Base-by-base conservation (phyloP, 176 grass and related monocot genomes). In the Cocos nucifera region DNA sequence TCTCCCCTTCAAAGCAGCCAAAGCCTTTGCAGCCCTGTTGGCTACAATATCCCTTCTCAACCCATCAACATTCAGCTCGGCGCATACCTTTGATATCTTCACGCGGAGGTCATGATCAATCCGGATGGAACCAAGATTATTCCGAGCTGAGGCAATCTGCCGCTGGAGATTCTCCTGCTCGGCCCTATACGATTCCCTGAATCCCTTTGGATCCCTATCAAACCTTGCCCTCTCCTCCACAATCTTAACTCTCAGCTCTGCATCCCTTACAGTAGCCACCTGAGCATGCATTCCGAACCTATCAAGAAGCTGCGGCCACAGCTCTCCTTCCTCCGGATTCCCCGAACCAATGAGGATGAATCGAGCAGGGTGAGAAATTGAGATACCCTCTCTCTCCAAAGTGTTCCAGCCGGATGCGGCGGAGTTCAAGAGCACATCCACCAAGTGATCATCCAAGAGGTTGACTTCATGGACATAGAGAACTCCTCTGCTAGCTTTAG, bases 291-390 rank as follows among this genome's bases (percentile, higher is more conserved):
- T 97, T 50, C 93, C 93, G 15, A 97, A 92, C 55, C 93, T 57
- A 50, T 97, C 93, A 0, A 97, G 93, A 61, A 97, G 71, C 81
- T 97, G 93, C 1, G 93, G 93, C 54, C 93, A 72, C 26, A 97
- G 84, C 66, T 97, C 93, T 0, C 93, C 93, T 75, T 97, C 93
- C 77, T 97, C 93, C 0, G 87, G 93, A 61, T 97, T 97, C 14
- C 93, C 93, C 0, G 93, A 97, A 4, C 93, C 93, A 50, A 97
- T 97, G 29, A 97, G 93, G 53, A 97, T 97, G 73, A 97, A 97
- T 4, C 87, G 78, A 0, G 93, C 93, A 0, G 93, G 93, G 71
- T 97, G 93, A 50, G 93, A 97, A 16, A 97, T 97, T 22, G 93
- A 97, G 64, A 97, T 97, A 17, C 93, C 93, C 82, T 97, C 93